Base-by-base conservation (phyloP, 2,329 filamentous ascomycete species). In the Penicillium crustosum region DNA sequence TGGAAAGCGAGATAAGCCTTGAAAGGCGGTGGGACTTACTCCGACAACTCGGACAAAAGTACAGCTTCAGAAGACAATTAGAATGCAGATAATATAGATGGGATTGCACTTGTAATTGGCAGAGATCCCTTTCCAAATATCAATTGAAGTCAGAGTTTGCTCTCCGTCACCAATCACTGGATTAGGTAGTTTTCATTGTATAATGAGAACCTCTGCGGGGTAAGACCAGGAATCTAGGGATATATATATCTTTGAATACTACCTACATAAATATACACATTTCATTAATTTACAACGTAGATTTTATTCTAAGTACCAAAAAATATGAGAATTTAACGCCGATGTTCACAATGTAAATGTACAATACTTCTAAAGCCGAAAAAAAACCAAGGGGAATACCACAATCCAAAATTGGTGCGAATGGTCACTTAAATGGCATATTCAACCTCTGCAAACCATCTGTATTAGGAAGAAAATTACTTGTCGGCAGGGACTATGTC, bases 1-100 rank as follows among this genome's bases (percentile, higher is more conserved):
- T 73, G 73, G 72, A 75, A 75, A 75, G 72, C 73, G 73, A 75
- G 65, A 67, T 66, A 68, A 69, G 69, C 62, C 53, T 65, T 55
- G 68, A 71, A 53, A 47, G 70, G 70, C 70, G 71, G 70, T 69
- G 70, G 73, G 41, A 6, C 52, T 64, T 62, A 64, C 53, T 54
- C 61, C 63, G 58, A 62, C 54, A 45, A 19, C 17, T 59, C 42
- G 39, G 33, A 33, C 55, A 56, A 25, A 52, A 49, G n/a, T 35
- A 39, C 17, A 7, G 29, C 29, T 6, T 19, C 8, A 31, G 31
- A 21, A 48, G 27, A 58, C 15, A 19, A 50, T 31, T 36, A 49
- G 36, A 47, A 27, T 27, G 12, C 10, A 35, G n/a, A 44, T 17
- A 53, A 19, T 33, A 35, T 43, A 50, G 53, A 31, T 33, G 19